Evolutionary conservation across 345 rosid genomes (phyloP), one percentile per base, ranked within the genome.

Genomic region (Lumnitzera racemosa): DNA sequence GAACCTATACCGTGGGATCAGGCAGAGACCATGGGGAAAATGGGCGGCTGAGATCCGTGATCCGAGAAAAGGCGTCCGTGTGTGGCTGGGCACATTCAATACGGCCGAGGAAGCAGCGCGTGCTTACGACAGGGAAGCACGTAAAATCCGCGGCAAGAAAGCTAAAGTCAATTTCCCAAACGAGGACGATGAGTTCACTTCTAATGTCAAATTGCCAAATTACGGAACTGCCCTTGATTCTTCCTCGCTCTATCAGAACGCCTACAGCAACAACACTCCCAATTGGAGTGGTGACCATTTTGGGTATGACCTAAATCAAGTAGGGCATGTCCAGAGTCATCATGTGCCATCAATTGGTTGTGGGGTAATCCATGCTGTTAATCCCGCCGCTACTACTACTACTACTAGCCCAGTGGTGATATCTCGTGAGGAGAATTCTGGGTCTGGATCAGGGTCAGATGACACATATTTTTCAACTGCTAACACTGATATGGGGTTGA

Each of bases 11-110:
- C 78, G 95, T 54, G 97, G 97, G 5, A 90, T 90, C 70, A 82
- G 97, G 80, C 89, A 90, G 60, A 84, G 97, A 0, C 95, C 97
- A 1, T 90, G 97, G 97, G 97, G 96, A 15, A 90, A 90, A 82
- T 87, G 92, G 90, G 97, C 97, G 0, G 97, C 97, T 5, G 97
- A 90, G 90, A 90, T 90, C 66, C 95, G 97, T 36, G 97, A 90
- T 62, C 97, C 97, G 7, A 77, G 88, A 27, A 90, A 90, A 73
- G 97, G 97, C 5, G 90, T 83, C 51, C 91, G 98, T 27, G 91
- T 91, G 47, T 91, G 98, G 98, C 89, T 91, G 12, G 98, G 98
- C 41, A 91, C 98, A 24, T 91, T 79, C 80, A 83, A 82, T 70
- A 88, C 97, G 4, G 85, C 97, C 0, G 96, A 90, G 58, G 96